These are phyloP conservation scores for Ettlia oleoabundans DNA, from an alignment of 139 green algal genomes.

Conservation along the genomic window DNA sequence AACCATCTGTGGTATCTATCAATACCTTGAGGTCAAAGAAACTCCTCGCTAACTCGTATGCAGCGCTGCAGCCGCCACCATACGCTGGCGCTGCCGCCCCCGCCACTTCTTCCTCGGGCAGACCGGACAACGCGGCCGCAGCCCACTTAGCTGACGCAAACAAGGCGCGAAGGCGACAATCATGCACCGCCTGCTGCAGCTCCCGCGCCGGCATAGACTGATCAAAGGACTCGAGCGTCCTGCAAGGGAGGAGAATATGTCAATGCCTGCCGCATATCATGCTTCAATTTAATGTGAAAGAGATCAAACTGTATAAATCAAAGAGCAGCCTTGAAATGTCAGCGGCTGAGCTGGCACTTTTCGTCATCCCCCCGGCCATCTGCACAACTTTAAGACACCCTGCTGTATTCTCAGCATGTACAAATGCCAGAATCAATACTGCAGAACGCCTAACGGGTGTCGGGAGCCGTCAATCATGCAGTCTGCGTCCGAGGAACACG, in stretches of 20 bases:
- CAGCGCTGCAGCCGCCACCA: conserved; percentile 4
- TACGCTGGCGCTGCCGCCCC: not conserved
- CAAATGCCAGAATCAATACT: too few species aligned
- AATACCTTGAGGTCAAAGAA: conserved; percentile 77
- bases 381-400: too few species aligned
- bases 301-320: too few species aligned
- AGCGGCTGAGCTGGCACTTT: too few species aligned
- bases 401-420: too few species aligned
- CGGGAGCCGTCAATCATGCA: too few species aligned
- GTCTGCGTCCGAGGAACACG: too few species aligned
- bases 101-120: conserved; percentile 46
- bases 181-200: conserved; percentile 56
- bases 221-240: not conserved
- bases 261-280: too few species aligned
- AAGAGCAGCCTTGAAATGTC: too few species aligned
- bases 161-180: conserved; percentile 62
- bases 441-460: too few species aligned
- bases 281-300: too few species aligned
- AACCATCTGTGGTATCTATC: not conserved
- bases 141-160: conserved; percentile 72
- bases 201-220: conserved; percentile 42
- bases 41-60: conserved; percentile 63
- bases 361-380: too few species aligned
- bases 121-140: conserved; percentile 71
- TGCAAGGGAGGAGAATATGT: not conserved